Conservation (phyloP, 352 stramenopile species). For the Pseudoperonospora humuli region DNA sequence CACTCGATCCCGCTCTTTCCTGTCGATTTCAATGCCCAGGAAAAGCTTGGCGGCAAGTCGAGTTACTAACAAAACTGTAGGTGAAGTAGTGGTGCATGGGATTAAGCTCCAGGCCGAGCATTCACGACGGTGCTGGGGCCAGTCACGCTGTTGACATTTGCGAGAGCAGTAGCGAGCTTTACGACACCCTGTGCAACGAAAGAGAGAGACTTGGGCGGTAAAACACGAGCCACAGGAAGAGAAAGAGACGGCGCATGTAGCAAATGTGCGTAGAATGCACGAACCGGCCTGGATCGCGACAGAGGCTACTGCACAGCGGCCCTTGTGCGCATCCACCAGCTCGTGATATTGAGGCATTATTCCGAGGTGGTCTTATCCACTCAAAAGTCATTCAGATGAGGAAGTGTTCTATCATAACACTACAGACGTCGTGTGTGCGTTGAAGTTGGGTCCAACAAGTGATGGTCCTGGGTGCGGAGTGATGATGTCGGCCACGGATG, state of each 20-base stretch:
- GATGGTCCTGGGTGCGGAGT: constrained; percentile 30
- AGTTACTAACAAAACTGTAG: constrained; percentile 50
- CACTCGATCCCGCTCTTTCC: constrained; percentile 16
- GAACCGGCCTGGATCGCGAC: constrained; percentile 18
- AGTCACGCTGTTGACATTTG: constrained; percentile 57
- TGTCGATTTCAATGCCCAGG: constrained; percentile 4
- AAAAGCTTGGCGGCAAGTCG: constrained; percentile 35
- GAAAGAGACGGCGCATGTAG: constrained; percentile 26
- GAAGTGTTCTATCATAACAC: too few species aligned
- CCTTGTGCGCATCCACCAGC: constrained; percentile 27
- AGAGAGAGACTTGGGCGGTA: constrained; percentile 10
- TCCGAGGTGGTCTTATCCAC: too few species aligned
- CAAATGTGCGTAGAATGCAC: constrained; percentile 26
- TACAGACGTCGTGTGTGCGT: constrained; percentile 28
- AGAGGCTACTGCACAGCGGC: constrained; percentile 38
- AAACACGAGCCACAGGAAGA: constrained; percentile 54
- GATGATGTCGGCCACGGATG: constrained; percentile 36
- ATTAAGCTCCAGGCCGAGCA: constrained; percentile 40
- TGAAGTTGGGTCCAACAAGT: constrained; percentile 24
- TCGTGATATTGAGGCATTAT: constrained; percentile 14
- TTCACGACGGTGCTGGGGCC: constrained; percentile 40
- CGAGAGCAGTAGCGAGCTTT: constrained; percentile 57
- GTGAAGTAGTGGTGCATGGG: constrained; percentile 14
- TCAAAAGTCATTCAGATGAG: too few species aligned
- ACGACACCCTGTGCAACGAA: constrained; percentile 50